These are phyloP conservation scores for Rhizopogon vulgaris DNA, from an alignment of 768 basidiomycete species.

Conservation along the genomic window DNA sequence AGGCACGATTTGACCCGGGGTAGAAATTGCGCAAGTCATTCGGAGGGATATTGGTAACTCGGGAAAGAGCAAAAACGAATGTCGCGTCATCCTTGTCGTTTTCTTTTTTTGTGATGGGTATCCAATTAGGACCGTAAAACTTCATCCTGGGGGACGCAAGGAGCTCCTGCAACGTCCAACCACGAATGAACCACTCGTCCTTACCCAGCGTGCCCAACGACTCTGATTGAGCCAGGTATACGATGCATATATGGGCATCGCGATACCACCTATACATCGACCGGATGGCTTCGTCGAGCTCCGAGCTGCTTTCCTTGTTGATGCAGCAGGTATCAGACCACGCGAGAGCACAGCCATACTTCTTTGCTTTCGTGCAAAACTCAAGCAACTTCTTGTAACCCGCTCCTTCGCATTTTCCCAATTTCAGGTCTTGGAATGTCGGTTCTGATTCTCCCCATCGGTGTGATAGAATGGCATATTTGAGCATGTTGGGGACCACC, in stretches of 20 bases:
- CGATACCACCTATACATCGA: slow-evolving; percentile 14
- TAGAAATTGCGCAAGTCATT: neutral
- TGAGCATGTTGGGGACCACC: neutral
- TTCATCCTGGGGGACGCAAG: slow-evolving; percentile 8
- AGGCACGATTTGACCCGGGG: neutral
- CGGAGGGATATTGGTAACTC: neutral
- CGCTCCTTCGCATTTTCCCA: neutral
- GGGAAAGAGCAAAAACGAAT: neutral
- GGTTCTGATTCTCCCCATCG: slow-evolving; percentile 6
- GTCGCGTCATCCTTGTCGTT: neutral
- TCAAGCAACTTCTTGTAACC: neutral
- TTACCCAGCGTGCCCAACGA: neutral
- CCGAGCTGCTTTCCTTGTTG: slow-evolving; percentile 11
- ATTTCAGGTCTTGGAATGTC: neutral
- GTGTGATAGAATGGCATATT: slow-evolving; percentile 9
- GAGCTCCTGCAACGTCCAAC: slow-evolving; percentile 9
- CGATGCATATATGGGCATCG: slow-evolving; percentile 10
- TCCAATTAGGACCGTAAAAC: slow-evolving; percentile 9
- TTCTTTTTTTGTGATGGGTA: neutral
- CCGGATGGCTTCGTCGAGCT: slow-evolving; percentile 11
- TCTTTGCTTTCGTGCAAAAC: neutral
- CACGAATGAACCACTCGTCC: slow-evolving; percentile 11
- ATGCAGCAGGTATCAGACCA: slow-evolving; percentile 12
- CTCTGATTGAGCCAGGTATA: slow-evolving; percentile 2
- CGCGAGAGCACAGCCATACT: neutral